Evolutionary conservation across 305 asterid genomes (phyloP), one percentile per base, ranked within the genome.

Genomic region (Fraxinus latifolia): DNA sequence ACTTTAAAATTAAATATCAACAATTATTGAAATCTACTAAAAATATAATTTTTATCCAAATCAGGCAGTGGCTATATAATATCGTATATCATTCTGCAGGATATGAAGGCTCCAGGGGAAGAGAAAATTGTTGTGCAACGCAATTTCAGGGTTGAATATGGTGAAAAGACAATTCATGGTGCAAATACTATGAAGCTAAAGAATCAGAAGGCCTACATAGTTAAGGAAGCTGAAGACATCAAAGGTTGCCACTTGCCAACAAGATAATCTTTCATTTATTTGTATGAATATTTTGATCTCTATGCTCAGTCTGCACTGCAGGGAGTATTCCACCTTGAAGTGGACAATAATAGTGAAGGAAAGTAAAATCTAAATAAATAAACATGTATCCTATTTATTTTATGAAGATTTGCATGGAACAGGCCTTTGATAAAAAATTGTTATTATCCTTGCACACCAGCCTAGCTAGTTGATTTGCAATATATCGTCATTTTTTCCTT

Each of bases 191-290:
- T 77, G 74, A 81, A 80, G 67, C 23, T 74, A 70, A 83, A 76
- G 29, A 75, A 79, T 67, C 83, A 75, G 32, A 82, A 37, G 76
- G 68, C 70, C 36, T 34, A 74, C 11, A 31, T 81, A 44, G 84
- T 37, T 80, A 62, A 80, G 33, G 80, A 65, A 77, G 80, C 74
- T 55, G 85, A 67, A 65, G 72, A 79, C 27, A 60, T 5, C 23
- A 77, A 86, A 87, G 93, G 91, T 91, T 36, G 15, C 33, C 14
- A 2, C 3, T 91, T 36, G 15, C 44, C 17, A 2, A 4, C 67
- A 33, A 33, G 9, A 42, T 42, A 42, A 42, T 42, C 12, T 42
- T 42, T 2, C 50, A 9, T 42, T 42, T 42, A 42, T 33, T 4
- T 33, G 7, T 33, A 0, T 36, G 42, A 34, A 34, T 36, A 36